Percentiles rank a stretch among this genome's conserved stretches.
These are phyloP conservation scores for Cicer bijugum DNA, from an alignment of 306 rosid species.

Conservation along the genomic window DNA sequence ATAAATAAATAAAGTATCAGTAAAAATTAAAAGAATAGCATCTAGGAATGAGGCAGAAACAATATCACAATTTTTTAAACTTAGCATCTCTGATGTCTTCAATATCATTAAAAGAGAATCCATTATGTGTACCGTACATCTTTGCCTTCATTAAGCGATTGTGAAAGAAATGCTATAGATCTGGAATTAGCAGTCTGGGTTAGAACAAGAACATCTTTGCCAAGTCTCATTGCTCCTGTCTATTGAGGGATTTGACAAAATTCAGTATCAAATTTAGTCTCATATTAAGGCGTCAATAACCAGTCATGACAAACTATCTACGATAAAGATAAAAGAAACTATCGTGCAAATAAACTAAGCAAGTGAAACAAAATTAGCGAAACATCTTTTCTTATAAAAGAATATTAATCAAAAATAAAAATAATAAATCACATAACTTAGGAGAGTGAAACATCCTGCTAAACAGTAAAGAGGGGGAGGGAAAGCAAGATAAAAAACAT, in stretches of 20 bases:
- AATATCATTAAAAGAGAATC: slow-evolving; percentile 11
- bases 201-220: slow-evolving; percentile 62
- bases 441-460: neutral
- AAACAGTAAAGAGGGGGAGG: neutral
- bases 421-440: neutral
- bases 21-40: slow-evolving; percentile 22
- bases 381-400: neutral
- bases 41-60: neutral
- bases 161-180: slow-evolving; percentile 68
- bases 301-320: slow-evolving; percentile 14
- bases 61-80: neutral
- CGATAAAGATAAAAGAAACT: slow-evolving; percentile 19
- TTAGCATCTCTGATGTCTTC: neutral
- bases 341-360: slow-evolving; percentile 5
- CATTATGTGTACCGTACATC: slow-evolving; percentile 46
- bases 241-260: slow-evolving; percentile 4
- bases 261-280: neutral
- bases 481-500: neutral
- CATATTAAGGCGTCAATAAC: neutral
- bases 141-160: slow-evolving; percentile 63
- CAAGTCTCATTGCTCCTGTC: slow-evolving; percentile 75
- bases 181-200: slow-evolving; percentile 64
- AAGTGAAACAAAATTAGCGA: slow-evolving; percentile 9
- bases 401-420: neutral
- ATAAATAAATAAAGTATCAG: neutral